Evolutionary conservation across 2,329 filamentous ascomycete species (phyloP), one percentile per base, ranked within the genome.

Genomic region (Nectriaceae sp.): DNA sequence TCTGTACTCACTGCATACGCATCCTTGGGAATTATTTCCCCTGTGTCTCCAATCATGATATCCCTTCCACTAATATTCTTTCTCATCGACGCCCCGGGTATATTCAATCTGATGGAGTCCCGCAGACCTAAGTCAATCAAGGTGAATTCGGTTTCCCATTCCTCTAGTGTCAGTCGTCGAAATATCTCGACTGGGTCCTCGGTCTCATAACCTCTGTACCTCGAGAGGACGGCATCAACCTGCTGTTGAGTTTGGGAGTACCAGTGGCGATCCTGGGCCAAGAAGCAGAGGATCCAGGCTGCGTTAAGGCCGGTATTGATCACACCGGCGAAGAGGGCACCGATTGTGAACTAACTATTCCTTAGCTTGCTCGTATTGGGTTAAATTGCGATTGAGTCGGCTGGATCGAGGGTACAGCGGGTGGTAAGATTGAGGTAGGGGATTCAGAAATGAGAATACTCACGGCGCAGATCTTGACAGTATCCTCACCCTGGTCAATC

Each of bases 271-370:
- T 78, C 60, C 44, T 72, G 48, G 45, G 77, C 62, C 44, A 85
- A 68, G 69, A 78, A 72, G 61, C 74, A 51, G 52, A 83, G 61
- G 51, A 82, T 65, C 71, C 75, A 82, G 2, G 75, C 74, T 1
- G 76, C 75, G 53, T 80, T 82, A 60, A 80, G 74, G 33, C 78
- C 79, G 20, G 68, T 78, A 63, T 83, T 84, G n/a, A 82, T 54
- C 26, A 78, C 67, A n/a, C 79, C 80, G 1, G 80, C 79, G 57
- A 80, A 82, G 3, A 84, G 64, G 0, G 77, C 67, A 11, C 74
- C 73, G n/a, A 83, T 65, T 26, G 80, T 69, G 61, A 82, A 80
- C 67, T 76, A 53, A n/a, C n/a, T n/a, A n/a, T n/a, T n/a, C n/a
- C n/a, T n/a, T n/a, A 15, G 39, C 19, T 16, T 19, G 4, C 13